Conservation (phyloP, 164 flowering plant genomes). For the Aristolochia fimbriata region DNA sequence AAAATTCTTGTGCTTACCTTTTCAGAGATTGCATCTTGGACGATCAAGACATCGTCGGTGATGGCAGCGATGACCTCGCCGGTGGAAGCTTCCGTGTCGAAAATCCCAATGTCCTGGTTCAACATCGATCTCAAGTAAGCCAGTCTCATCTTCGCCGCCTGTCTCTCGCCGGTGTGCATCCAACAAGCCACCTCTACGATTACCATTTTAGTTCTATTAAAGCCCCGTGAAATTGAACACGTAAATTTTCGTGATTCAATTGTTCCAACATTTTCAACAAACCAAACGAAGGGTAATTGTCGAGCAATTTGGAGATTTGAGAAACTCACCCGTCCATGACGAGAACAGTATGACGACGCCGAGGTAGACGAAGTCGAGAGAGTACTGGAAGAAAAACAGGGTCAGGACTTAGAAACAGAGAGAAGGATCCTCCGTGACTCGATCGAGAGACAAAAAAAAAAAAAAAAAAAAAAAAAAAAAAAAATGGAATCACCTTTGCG, state of each 20-base stretch:
- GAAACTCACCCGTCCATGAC: constrained; percentile 73
- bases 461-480: too few species aligned
- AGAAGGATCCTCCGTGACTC: neutral
- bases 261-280: too few species aligned
- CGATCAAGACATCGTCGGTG: constrained; percentile 78
- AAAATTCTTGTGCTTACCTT: too few species aligned
- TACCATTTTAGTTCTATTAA: too few species aligned
- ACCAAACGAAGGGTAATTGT: too few species aligned
- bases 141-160: constrained; percentile 93
- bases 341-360: constrained; percentile 75
- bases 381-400: constrained; percentile 42
- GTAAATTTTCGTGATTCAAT: too few species aligned
- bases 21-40: constrained; percentile 96
- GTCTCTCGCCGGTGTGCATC: constrained; percentile 97
- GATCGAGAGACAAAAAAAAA: too few species aligned
- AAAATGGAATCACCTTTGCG: constrained; percentile 61
- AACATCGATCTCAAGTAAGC: constrained; percentile 80
- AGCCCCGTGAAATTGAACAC: too few species aligned
- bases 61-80: constrained; percentile 89
- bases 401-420: neutral
- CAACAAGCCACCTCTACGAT: constrained; percentile 90
- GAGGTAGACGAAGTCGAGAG: constrained; percentile 88
- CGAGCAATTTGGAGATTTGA: too few species aligned
- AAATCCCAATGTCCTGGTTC: constrained; percentile 82
- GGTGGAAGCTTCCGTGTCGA: constrained; percentile 90